phyloP scores from a whole-genome alignment of 1,139 yeast species.

The Pichia cactophila region DNA sequence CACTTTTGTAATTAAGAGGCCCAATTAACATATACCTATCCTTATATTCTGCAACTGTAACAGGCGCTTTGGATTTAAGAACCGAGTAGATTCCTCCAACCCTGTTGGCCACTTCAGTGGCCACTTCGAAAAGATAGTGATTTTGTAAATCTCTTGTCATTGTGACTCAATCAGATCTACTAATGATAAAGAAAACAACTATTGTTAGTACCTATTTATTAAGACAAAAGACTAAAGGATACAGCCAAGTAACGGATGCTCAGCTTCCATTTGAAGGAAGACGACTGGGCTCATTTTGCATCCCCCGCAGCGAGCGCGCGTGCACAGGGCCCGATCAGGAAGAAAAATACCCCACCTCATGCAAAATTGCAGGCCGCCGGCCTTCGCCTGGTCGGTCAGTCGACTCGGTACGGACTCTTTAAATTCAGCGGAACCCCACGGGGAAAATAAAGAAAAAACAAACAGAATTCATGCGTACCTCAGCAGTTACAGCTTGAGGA shows the following conservation, averaged over 20 bases:
- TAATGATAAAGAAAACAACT: too few species aligned
- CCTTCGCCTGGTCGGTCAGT: too few species aligned
- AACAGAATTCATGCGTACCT: neutral
- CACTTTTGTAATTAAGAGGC: constrained; percentile 72
- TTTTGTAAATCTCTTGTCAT: constrained; percentile 75
- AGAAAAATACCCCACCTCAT: neutral
- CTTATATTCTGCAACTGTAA: constrained; percentile 88
- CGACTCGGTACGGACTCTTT: too few species aligned
- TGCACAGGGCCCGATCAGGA: too few species aligned
- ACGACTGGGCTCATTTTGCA: neutral
- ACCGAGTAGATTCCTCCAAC: constrained; percentile 98
- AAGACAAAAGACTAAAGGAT: neutral
- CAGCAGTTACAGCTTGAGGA: too few species aligned
- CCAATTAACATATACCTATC: constrained; percentile 85
- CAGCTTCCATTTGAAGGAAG: neutral
- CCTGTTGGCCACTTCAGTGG: constrained; percentile 96
- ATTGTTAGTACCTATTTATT: too few species aligned
- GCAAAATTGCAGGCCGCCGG: too few species aligned
- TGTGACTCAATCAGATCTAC: neutral
- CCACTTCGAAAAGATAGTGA: constrained; percentile 85
- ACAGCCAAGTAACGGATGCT: neutral
- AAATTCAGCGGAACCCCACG: neutral
- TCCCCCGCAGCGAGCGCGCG: neutral
- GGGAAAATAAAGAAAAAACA: neutral
- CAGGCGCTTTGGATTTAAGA: constrained; percentile 92